These are phyloP conservation scores for Amphibolis antarctica DNA, from an alignment of 106 monocot genomes.

Conservation along the genomic window DNA sequence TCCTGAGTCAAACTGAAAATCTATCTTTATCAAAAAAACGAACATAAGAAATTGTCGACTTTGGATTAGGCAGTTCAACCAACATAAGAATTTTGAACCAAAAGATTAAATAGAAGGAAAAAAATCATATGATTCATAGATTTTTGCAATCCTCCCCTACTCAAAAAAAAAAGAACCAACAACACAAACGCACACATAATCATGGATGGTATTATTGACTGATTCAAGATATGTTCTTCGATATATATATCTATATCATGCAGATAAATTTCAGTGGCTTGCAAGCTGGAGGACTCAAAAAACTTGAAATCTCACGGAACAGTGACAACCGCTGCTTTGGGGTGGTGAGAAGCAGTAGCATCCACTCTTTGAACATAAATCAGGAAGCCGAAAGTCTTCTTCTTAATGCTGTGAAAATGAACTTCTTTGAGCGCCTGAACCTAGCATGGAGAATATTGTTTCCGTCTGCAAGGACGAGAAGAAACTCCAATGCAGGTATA, in stretches of 20 bases:
- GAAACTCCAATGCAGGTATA: constrained; percentile 61
- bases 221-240: no score
- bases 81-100: no score
- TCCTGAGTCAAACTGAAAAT: no score
- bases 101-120: no score
- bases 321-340: constrained; percentile 6
- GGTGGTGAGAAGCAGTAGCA: constrained; percentile 8
- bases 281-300: constrained; percentile 7
- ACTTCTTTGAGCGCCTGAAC: constrained; percentile 63
- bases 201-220: no score
- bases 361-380: constrained; percentile 17
- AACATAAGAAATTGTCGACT: no score
- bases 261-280: constrained; percentile 28
- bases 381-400: constrained; percentile 46
- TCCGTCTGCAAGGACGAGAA: constrained; percentile 25
- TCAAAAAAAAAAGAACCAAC: no score
- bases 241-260: background rate
- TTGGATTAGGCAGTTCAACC: no score
- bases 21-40: no score
- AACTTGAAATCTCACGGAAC: constrained; percentile 7
- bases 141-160: no score
- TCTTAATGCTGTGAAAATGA: constrained; percentile 48
- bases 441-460: constrained; percentile 86
- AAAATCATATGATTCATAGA: no score
- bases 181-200: no score